phyloP scores from a whole-genome alignment of 805 yeast species.

The Yarrowia sp. region DNA sequence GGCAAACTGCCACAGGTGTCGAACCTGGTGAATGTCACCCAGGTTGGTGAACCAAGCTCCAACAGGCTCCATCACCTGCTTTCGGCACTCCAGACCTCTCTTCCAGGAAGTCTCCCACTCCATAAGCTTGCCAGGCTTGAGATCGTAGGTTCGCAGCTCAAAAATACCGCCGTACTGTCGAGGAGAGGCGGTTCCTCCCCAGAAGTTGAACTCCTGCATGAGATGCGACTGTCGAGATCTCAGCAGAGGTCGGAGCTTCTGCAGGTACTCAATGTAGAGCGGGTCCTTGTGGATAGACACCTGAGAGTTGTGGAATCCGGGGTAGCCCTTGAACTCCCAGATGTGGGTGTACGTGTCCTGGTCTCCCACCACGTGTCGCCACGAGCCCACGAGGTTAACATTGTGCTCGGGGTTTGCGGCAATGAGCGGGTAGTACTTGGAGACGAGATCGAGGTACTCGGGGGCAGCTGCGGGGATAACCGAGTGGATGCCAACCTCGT shows the following conservation, averaged over 20 bases:
- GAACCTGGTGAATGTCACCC: constrained; percentile 43
- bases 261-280: constrained; percentile 35
- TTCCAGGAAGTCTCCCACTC: constrained; percentile 47
- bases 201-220: constrained; percentile 45
- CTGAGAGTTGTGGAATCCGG: constrained; percentile 42
- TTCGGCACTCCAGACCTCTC: constrained; percentile 42
- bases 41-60: constrained; percentile 46
- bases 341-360: constrained; percentile 42
- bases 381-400: constrained; percentile 43
- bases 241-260: constrained; percentile 36
- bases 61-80: constrained; percentile 48
- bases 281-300: constrained; percentile 37
- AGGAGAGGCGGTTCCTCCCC: constrained; percentile 47
- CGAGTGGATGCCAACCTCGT: constrained; percentile 41
- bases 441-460: constrained; percentile 39
- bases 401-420: constrained; percentile 37
- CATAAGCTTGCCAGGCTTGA: constrained; percentile 42
- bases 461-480: constrained; percentile 39
- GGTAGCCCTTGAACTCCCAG: constrained; percentile 45
- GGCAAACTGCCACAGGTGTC: constrained; percentile 46
- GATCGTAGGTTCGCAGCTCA: constrained; percentile 42
- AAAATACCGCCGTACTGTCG: constrained; percentile 43
- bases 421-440: constrained; percentile 36
- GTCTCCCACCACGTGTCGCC: constrained; percentile 45
- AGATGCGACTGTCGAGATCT: constrained; percentile 38